Conservation (phyloP, 768 basidiomycete species). For the Lactarius deliciosus region DNA sequence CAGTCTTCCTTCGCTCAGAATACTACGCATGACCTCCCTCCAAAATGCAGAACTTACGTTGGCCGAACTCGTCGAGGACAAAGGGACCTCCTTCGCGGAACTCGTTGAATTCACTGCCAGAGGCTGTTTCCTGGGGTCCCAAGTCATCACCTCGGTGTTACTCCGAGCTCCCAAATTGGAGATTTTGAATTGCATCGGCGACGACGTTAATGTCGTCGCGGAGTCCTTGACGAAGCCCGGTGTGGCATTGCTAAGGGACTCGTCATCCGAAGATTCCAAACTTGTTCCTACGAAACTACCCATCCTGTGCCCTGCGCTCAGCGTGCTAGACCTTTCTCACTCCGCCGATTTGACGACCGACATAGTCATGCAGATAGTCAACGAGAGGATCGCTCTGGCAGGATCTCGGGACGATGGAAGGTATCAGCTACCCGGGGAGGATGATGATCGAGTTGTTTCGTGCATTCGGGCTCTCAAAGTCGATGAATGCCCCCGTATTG, state of each 20-base stretch:
- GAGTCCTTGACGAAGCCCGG: conserved; percentile 9
- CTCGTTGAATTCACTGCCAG: conserved; percentile 20
- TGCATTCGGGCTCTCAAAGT: conserved; percentile 19
- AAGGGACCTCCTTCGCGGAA: conserved; percentile 20
- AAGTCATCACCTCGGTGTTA: neutral
- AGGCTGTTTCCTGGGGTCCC: neutral
- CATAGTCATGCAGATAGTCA: conserved; percentile 26
- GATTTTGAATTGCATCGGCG: conserved; percentile 10
- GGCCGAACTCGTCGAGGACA: conserved; percentile 1
- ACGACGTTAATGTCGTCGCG: conserved; percentile 6
- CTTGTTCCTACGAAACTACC: conserved; percentile 10
- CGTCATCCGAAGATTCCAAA: neutral
- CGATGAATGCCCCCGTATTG: conserved; percentile 26
- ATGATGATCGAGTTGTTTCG: conserved; percentile 14
- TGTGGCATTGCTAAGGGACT: neutral
- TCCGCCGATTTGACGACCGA: conserved; percentile 21
- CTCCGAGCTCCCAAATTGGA: conserved; percentile 12
- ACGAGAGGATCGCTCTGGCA: conserved; percentile 17
- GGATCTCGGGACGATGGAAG: conserved; percentile 9
- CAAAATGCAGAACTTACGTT: neutral
- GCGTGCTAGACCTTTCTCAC: conserved; percentile 23
- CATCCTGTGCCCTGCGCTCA: conserved; percentile 26
- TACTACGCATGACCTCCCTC: conserved; percentile 8
- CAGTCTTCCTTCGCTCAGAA: conserved; percentile 22
- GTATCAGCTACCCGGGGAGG: conserved; percentile 8